Evolutionary conservation across 2,329 filamentous ascomycete species (phyloP).

Genomic region (Fusarium foetens): DNA sequence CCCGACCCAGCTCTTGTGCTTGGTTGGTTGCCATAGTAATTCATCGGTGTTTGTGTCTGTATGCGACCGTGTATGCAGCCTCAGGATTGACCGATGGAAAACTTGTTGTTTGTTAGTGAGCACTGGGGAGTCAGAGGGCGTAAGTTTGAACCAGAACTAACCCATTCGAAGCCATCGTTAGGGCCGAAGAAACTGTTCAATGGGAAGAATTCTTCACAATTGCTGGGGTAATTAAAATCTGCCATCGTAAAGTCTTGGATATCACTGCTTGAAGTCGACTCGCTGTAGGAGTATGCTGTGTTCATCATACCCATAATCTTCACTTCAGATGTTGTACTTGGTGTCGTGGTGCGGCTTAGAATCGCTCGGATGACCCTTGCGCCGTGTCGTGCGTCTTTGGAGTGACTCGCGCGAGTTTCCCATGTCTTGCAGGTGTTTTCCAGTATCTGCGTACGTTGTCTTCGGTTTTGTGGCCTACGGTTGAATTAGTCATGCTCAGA

Average conservation of each 20-base stretch:
- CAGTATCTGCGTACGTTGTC: conserved; percentile 51
- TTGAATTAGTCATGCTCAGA: conserved; percentile 12
- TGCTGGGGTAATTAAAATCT: conserved; percentile 33
- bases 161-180: conserved; percentile 54
- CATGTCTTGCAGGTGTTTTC: conserved; percentile 56
- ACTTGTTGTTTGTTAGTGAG: conserved; percentile 31
- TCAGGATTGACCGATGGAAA: conserved; percentile 44
- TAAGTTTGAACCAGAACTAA: conserved; percentile 37
- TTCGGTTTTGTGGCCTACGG: conserved; percentile 46
- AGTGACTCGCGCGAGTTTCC: conserved; percentile 51
- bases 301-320: background rate
- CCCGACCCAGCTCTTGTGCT: background rate
- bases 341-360: conserved; percentile 50
- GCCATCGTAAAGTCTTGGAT: conserved; percentile 21
- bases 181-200: conserved; percentile 52
- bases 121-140: background rate
- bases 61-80: conserved; percentile 15
- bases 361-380: conserved; percentile 56
- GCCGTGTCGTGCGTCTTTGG: conserved; percentile 56
- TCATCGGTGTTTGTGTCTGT: background rate
- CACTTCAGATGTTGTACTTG: conserved; percentile 3
- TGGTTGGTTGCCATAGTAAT: conserved; percentile 21
- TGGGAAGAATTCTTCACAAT: conserved; percentile 49
- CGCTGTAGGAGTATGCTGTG: background rate
- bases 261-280: background rate